Conservation (phyloP, 2,329 filamentous ascomycete species). For the Beauveria australis region DNA sequence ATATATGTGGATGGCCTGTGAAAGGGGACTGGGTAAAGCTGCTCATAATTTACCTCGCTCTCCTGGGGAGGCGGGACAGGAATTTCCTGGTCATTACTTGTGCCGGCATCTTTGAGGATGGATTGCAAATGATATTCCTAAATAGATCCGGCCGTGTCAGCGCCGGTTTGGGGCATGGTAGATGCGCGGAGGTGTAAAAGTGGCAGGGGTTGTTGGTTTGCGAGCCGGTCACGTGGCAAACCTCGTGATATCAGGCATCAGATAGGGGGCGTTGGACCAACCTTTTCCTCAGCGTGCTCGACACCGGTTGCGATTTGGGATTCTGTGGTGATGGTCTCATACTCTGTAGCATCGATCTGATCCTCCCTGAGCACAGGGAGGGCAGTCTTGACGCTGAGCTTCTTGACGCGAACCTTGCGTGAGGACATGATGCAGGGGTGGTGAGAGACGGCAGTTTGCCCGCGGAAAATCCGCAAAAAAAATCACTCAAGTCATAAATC, state of each 20-base stretch:
- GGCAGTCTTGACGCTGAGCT: slow-evolving; percentile 84
- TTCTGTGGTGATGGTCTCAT: slow-evolving; percentile 77
- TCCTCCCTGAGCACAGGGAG: slow-evolving; percentile 82
- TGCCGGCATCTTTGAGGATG: slow-evolving; percentile 52
- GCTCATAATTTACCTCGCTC: slow-evolving; percentile 73
- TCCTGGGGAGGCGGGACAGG: slow-evolving; percentile 57
- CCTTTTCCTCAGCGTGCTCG: slow-evolving; percentile 94
- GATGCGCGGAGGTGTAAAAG: slow-evolving; percentile 5
- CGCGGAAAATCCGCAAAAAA: slow-evolving; percentile 52
- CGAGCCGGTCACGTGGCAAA: slow-evolving; percentile 33
- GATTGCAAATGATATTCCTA: slow-evolving; percentile 95
- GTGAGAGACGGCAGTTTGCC: slow-evolving; percentile 25
- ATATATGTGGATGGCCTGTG: slow-evolving; percentile 88
- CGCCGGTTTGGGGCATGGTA: not conserved
- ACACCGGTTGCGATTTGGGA: slow-evolving; percentile 90
- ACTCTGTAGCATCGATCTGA: slow-evolving; percentile 79
- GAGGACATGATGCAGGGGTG: slow-evolving; percentile 47
- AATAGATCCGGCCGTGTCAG: slow-evolving; percentile 13
- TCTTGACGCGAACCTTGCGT: slow-evolving; percentile 73
- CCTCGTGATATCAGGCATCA: slow-evolving; percentile 40
- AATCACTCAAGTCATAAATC: slow-evolving; percentile 55
- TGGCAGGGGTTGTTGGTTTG: slow-evolving; percentile 15
- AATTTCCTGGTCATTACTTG: slow-evolving; percentile 52
- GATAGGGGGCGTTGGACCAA: slow-evolving; percentile 46
- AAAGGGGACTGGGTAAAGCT: slow-evolving; percentile 73